Percentiles rank a stretch among this genome's conserved stretches.
phyloP scores from a whole-genome alignment of 805 yeast species.

The Metschnikowia corniflorae region DNA sequence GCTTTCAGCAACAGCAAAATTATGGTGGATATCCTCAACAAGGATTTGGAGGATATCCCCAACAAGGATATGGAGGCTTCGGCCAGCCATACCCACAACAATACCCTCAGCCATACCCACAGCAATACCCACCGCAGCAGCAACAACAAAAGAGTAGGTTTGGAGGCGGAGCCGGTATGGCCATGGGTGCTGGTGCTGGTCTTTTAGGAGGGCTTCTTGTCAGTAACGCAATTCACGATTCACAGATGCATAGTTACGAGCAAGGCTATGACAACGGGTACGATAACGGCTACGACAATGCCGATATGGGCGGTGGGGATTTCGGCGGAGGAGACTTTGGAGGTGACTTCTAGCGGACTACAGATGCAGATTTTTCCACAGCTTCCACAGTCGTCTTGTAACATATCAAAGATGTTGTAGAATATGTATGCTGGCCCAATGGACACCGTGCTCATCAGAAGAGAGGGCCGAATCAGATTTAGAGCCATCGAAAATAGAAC shows the following conservation, averaged over 20 bases:
- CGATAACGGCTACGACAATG: constrained; percentile 29
- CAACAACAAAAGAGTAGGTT: constrained; percentile 28
- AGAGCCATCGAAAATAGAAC: too few relatives aligned
- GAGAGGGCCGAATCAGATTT: too few relatives aligned
- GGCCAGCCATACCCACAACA: constrained; percentile 29
- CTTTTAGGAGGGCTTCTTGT: constrained; percentile 57
- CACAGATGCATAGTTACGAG: constrained; percentile 23
- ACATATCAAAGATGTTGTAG: too few relatives aligned
- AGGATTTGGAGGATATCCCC: constrained; percentile 1
- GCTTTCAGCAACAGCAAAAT: constrained; percentile 6
- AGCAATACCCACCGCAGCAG: constrained; percentile 25
- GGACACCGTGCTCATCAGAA: too few relatives aligned
- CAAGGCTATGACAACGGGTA: constrained; percentile 35
- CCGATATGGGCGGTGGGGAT: constrained; percentile 15
- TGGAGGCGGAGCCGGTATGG: constrained; percentile 41
- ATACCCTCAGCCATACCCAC: constrained; percentile 28
- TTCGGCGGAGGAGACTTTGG: constrained; percentile 9
- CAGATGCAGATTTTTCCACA: too few relatives aligned
- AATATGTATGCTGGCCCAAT: too few relatives aligned
- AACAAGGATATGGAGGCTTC: constrained; percentile 1
- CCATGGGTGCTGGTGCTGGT: constrained; percentile 50
- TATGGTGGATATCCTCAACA: constrained; percentile 20
- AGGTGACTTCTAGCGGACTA: constrained; percentile 6
- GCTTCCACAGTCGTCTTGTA: too few relatives aligned
- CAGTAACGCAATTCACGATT: constrained; percentile 40